phyloP scores from a whole-genome alignment of 2,329 filamentous ascomycete species.

The Lachnum nothofagi region DNA sequence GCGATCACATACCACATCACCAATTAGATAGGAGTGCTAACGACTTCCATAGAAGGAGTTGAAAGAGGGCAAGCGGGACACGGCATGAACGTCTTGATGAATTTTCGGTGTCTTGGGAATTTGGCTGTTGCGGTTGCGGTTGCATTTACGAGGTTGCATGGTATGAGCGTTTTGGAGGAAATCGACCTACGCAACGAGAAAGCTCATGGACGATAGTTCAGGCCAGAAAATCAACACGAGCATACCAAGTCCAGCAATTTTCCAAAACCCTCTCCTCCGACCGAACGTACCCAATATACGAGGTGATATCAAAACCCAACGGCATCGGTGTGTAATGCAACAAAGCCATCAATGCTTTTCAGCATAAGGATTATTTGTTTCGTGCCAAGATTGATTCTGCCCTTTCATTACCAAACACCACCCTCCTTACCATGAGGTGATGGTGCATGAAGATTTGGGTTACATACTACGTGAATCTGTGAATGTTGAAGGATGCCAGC shows the following conservation, averaged over 20 bases:
- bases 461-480: constrained; percentile 38
- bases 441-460: constrained; percentile 60
- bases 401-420: constrained; percentile 63
- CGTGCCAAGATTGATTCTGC: constrained; percentile 44
- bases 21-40: constrained; percentile 10
- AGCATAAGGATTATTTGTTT: constrained; percentile 45
- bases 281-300: constrained; percentile 6
- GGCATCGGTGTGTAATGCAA: constrained; percentile 51
- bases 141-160: constrained; percentile 27
- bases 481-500: not conserved
- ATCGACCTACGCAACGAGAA: constrained; percentile 21
- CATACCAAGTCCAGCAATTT: constrained; percentile 15
- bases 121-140: constrained; percentile 28
- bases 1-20: not conserved
- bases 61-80: constrained; percentile 90
- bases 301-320: constrained; percentile 14
- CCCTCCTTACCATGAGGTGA: constrained; percentile 46
- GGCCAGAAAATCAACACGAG: constrained; percentile 26
- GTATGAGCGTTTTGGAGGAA: constrained; percentile 19
- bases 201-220: constrained; percentile 26
- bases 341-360: constrained; percentile 38
- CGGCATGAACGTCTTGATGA: constrained; percentile 55
- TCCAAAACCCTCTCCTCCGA: constrained; percentile 5
- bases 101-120: constrained; percentile 23
- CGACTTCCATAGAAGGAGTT: constrained; percentile 74